phyloP scores from a whole-genome alignment of 1,284 basidiomycete species.

The Xerocomus minutiporus region DNA sequence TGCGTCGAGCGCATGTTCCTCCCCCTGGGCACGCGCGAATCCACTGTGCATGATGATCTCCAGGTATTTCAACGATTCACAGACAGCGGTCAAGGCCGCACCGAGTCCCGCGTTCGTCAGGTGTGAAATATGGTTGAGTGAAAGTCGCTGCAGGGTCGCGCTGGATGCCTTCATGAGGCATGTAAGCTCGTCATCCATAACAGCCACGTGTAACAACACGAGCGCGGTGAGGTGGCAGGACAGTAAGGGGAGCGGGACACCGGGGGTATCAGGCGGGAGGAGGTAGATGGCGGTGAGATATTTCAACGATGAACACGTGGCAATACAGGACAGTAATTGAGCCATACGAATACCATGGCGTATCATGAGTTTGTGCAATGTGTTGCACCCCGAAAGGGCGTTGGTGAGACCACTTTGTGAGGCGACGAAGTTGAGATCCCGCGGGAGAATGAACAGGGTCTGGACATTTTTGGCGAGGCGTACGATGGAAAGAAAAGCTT shows the following conservation, averaged over 20 bases:
- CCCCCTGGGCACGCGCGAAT: not conserved
- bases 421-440: not conserved
- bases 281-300: not conserved
- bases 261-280: not conserved
- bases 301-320: slow-evolving; percentile 11
- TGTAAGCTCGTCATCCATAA: no score
- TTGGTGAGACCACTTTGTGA: not conserved
- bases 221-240: not conserved
- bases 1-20: slow-evolving; percentile 11
- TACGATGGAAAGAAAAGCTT: slow-evolving; percentile 3
- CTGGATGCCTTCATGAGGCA: no score
- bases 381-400: not conserved
- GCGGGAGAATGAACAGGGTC: not conserved
- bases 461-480: not conserved
- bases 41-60: not conserved
- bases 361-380: not conserved
- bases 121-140: not conserved
- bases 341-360: not conserved
- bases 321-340: slow-evolving; percentile 2
- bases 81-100: not conserved
- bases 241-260: not conserved
- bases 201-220: no score
- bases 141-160: no score
- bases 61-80: slow-evolving; percentile 2
- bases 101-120: slow-evolving; percentile 5